A percentile compares a stretch with the other conserved stretches of the same genome.
Conservation (phyloP, 2,329 filamentous ascomycete species). For the Penicillium thymicola region DNA sequence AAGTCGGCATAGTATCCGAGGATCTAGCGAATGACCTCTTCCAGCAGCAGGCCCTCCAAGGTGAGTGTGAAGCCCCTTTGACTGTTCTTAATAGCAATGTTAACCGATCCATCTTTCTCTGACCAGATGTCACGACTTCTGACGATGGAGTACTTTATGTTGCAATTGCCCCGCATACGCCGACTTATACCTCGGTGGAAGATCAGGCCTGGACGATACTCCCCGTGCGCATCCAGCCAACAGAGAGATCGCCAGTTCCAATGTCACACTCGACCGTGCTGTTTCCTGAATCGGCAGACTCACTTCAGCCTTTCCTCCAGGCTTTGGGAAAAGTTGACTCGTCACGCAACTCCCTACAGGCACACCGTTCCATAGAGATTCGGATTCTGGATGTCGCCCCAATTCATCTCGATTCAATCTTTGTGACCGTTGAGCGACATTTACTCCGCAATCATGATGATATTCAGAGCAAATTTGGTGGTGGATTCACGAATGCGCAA, state of each 20-base stretch:
- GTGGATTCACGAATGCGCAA: slow-evolving; percentile 50
- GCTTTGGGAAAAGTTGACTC: slow-evolving; percentile 70
- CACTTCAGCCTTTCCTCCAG: slow-evolving; percentile 76
- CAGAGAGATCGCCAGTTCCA: slow-evolving; percentile 50
- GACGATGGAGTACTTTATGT: slow-evolving; percentile 41
- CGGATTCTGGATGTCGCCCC: slow-evolving; percentile 77
- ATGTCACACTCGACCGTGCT: slow-evolving; percentile 75
- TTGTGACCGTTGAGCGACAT: slow-evolving; percentile 79
- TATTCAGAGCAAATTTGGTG: slow-evolving; percentile 77
- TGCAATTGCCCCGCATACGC: slow-evolving; percentile 47
- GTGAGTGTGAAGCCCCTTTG: slow-evolving; percentile 31
- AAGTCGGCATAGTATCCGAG: slow-evolving; percentile 80
- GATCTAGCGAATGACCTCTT: slow-evolving; percentile 80
- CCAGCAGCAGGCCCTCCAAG: slow-evolving; percentile 56
- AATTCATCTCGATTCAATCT: slow-evolving; percentile 77
- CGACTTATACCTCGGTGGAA: slow-evolving; percentile 46
- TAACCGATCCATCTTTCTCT: slow-evolving; percentile 2
- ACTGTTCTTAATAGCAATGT: not conserved
- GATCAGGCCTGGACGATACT: slow-evolving; percentile 80
- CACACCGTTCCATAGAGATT: slow-evolving; percentile 77
- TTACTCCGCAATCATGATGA: slow-evolving; percentile 76
- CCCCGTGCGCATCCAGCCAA: slow-evolving; percentile 59
- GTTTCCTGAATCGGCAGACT: slow-evolving; percentile 67
- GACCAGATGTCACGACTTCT: slow-evolving; percentile 18
- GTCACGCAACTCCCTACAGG: slow-evolving; percentile 68